phyloP scores from a whole-genome alignment of 2,329 filamentous ascomycete species.

The Phaeophleospora eucalypticola region DNA sequence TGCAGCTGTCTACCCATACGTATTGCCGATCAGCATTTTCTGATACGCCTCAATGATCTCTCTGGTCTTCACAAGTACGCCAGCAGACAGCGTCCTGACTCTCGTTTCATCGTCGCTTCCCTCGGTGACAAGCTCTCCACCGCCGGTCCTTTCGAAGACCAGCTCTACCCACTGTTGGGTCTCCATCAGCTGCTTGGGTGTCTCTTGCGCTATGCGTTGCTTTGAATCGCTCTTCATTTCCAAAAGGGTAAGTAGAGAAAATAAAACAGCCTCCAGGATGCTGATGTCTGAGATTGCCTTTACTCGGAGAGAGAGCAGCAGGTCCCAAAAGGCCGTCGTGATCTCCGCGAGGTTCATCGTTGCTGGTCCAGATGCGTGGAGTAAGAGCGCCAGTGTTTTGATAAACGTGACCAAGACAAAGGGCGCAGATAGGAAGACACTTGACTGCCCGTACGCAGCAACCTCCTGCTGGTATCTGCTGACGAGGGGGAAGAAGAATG shows the following conservation, averaged over 20 bases:
- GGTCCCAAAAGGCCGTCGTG: conserved; percentile 76
- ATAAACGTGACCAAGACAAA: conserved; percentile 74
- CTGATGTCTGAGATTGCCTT: conserved; percentile 42
- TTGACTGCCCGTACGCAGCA: conserved; percentile 29
- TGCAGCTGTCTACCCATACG: conserved; percentile 1
- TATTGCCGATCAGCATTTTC: conserved; percentile 63
- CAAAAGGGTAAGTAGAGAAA: conserved; percentile 72
- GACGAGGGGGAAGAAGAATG: conserved; percentile 83
- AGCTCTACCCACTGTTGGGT: conserved; percentile 78
- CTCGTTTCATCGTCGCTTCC: conserved; percentile 74
- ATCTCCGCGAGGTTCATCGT: conserved; percentile 72
- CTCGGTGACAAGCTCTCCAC: conserved; percentile 37
- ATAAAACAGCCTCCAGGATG: conserved; percentile 70
- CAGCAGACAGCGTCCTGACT: conserved; percentile 73
- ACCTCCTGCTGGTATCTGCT: conserved; percentile 55
- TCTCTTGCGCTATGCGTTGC: conserved; percentile 66
- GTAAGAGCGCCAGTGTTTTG: conserved; percentile 76
- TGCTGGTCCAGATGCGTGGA: conserved; percentile 78
- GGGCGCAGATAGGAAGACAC: conserved; percentile 66
- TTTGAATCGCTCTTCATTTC: conserved; percentile 71
- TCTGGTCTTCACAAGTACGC: conserved; percentile 69
- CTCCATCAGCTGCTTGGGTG: conserved; percentile 76
- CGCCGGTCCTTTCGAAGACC: conserved; percentile 59
- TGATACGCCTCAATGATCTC: conserved; percentile 83
- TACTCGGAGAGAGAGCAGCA: conserved; percentile 69